Conservation (phyloP, 2,329 filamentous ascomycete genomes). For the Beauveria pseudobassiana region DNA sequence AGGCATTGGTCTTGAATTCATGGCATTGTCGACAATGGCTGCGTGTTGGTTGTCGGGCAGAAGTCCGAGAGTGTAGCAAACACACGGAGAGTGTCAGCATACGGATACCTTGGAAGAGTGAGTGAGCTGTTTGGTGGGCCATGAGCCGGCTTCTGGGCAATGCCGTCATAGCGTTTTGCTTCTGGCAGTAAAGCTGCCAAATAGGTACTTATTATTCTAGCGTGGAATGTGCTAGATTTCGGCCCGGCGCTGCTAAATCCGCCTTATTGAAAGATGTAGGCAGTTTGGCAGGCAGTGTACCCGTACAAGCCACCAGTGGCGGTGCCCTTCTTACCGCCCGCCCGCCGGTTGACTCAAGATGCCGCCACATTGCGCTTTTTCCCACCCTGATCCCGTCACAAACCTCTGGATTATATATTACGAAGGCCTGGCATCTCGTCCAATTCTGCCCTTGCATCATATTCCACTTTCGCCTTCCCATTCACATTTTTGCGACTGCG, state of each 20-base stretch:
- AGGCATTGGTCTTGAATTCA: neutral
- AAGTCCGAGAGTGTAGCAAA: neutral
- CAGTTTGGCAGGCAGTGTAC: no score
- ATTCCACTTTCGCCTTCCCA: neutral
- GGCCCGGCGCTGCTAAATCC: neutral
- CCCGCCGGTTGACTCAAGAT: slow-evolving; percentile 31
- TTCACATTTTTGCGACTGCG: neutral
- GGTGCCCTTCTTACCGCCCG: slow-evolving; percentile 13
- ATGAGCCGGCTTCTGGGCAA: neutral
- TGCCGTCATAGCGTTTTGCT: slow-evolving; percentile 7
- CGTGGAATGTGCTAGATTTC: slow-evolving; percentile 8
- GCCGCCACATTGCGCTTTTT: slow-evolving; percentile 10
- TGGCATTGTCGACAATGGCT: neutral
- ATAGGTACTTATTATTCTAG: neutral
- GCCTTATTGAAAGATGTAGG: no score
- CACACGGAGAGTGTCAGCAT: neutral
- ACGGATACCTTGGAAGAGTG: neutral
- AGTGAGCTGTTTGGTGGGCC: neutral
- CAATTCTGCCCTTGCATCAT: neutral
- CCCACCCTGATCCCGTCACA: slow-evolving; percentile 20
- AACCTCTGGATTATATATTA: slow-evolving; percentile 15
- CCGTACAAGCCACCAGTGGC: slow-evolving; percentile 16
- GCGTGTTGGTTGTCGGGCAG: neutral
- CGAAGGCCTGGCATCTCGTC: neutral
- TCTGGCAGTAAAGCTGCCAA: neutral